A percentile compares a stretch with the other conserved stretches of the same genome.
Conservation (phyloP, 2,329 filamentous ascomycete species). For the Sclerotinia trifoliorum region DNA sequence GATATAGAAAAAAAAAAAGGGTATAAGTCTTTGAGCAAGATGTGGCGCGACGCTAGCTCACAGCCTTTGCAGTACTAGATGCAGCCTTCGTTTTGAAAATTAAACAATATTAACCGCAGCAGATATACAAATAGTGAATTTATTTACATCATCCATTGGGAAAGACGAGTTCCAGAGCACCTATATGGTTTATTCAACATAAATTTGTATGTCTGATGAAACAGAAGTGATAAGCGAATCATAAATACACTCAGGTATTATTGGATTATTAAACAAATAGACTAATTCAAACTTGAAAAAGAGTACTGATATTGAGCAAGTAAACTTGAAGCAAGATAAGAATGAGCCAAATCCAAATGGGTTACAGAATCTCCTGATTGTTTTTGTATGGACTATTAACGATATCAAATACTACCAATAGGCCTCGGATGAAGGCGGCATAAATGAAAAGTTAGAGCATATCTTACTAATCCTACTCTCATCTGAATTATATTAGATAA, state of each 20-base stretch:
- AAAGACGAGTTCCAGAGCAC: too few relatives aligned
- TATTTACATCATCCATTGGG: too few relatives aligned
- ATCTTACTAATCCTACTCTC: too few relatives aligned
- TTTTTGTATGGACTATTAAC: neutral
- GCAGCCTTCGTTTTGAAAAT: neutral
- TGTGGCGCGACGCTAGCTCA: neutral
- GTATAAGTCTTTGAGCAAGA: too few relatives aligned
- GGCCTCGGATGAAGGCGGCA: neutral
- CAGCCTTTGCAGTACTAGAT: neutral
- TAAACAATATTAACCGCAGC: neutral
- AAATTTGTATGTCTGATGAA: neutral
- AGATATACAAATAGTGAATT: neutral
- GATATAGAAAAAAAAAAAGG: neutral
- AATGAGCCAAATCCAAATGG: fast-evolving
- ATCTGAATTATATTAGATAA: neutral
- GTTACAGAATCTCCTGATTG: neutral
- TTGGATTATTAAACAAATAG: fast-evolving
- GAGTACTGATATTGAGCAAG: too few relatives aligned
- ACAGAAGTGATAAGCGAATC: neutral
- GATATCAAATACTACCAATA: neutral
- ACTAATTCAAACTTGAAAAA: neutral
- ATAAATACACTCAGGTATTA: neutral
- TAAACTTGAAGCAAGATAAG: fast-evolving
- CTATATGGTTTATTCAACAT: neutral
- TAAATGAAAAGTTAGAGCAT: neutral